phyloP scores from a whole-genome alignment of 345 rosid genomes.

The Citrus unshiu region DNA sequence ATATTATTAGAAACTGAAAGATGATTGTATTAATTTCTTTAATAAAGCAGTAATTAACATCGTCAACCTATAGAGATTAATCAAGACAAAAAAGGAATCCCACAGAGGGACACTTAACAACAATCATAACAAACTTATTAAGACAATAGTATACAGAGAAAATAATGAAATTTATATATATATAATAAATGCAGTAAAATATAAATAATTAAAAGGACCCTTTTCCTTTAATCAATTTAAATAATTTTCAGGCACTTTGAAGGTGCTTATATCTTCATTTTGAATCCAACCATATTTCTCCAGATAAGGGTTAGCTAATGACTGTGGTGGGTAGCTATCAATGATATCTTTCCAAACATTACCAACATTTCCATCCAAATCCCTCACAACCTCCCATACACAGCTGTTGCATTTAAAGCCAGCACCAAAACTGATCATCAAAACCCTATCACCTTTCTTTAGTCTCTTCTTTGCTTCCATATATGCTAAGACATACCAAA shows the following conservation, averaged over 20 bases:
- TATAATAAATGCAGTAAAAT: neutral
- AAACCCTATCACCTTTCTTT: slow-evolving; percentile 67
- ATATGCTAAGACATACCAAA: slow-evolving; percentile 91
- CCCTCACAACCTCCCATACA: slow-evolving; percentile 69
- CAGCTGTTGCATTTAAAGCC: slow-evolving; percentile 87
- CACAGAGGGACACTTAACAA: slow-evolving; percentile 20
- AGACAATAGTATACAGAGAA: neutral
- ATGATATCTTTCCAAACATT: slow-evolving; percentile 69
- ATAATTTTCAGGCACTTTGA: slow-evolving; percentile 33
- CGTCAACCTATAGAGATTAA: neutral
- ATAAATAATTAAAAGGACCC: neutral
- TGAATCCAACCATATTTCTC: slow-evolving; percentile 92
- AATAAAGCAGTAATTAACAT: neutral
- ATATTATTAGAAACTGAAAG: too few relatives aligned
- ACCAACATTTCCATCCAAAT: slow-evolving; percentile 31
- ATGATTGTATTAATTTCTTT: neutral
- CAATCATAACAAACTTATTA: neutral
- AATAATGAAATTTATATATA: neutral
- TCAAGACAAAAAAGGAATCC: slow-evolving; percentile 6
- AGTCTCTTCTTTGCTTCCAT: slow-evolving; percentile 88
- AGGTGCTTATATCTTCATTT: slow-evolving; percentile 62
- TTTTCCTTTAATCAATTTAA: too few relatives aligned
- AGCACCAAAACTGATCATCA: slow-evolving; percentile 77
- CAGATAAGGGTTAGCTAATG: slow-evolving; percentile 68
- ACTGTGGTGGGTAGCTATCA: slow-evolving; percentile 61